Evolutionary conservation across 257 asterid species (phyloP).

Genomic region (Lantana camara): DNA sequence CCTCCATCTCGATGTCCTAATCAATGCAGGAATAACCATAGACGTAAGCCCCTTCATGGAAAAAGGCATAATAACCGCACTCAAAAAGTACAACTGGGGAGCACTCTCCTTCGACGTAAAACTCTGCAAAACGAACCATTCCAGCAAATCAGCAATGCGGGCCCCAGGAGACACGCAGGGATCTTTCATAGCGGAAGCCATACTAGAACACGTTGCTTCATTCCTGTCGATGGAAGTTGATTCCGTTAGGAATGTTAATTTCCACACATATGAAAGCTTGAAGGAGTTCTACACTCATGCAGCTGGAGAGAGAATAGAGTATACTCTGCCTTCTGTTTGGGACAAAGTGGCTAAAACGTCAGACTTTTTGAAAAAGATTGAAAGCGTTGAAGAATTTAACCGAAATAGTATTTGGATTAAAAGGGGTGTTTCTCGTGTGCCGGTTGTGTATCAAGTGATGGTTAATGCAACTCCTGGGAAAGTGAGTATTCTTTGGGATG

Average conservation of each 20-base stretch:
- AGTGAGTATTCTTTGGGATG: conserved; percentile 69
- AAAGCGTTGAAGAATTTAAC: conserved; percentile 43
- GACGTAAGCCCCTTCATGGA: conserved; percentile 67
- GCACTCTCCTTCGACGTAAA: conserved; percentile 63
- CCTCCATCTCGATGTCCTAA: conserved; percentile 54
- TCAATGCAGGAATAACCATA: conserved; percentile 55
- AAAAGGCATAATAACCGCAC: conserved; percentile 26
- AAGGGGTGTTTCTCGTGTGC: conserved; percentile 71
- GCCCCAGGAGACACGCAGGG: conserved; percentile 76
- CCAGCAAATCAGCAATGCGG: conserved; percentile 72
- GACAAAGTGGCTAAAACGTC: conserved; percentile 55
- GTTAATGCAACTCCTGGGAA: conserved; percentile 51
- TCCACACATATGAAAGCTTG: conserved; percentile 67
- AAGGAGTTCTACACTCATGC: conserved; percentile 35
- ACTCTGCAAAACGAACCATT: conserved; percentile 65
- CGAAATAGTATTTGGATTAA: conserved; percentile 45
- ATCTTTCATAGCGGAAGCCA: conserved; percentile 66
- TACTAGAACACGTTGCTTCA: conserved; percentile 61
- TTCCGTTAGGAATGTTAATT: conserved; percentile 47
- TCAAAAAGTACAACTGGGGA: conserved; percentile 71
- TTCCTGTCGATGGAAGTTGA: conserved; percentile 53
- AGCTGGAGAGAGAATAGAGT: conserved; percentile 60
- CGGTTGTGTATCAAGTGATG: conserved; percentile 36
- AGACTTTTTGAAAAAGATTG: conserved; percentile 35
- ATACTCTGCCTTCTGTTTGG: conserved; percentile 59